phyloP scores from a whole-genome alignment of 192 early-diverging fungal species.

The Backusella tarrabulga region DNA sequence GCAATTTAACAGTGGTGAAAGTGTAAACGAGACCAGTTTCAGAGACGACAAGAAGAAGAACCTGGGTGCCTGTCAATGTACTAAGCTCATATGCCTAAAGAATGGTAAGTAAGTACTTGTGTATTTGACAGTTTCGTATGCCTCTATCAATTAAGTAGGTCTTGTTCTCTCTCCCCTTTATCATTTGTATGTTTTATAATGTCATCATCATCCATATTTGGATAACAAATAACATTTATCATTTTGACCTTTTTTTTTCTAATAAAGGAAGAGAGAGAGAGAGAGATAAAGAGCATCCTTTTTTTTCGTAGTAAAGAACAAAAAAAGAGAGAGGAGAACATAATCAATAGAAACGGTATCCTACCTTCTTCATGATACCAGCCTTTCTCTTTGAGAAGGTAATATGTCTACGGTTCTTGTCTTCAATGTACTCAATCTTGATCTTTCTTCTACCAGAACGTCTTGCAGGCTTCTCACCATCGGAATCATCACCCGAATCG shows the following conservation, averaged over 20 bases:
- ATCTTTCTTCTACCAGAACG: slow-evolving; percentile 88
- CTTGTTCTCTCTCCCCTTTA: not conserved
- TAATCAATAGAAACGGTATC: not conserved
- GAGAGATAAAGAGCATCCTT: not conserved
- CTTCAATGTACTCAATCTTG: slow-evolving; percentile 95
- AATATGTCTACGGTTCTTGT: slow-evolving; percentile 90
- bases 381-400: slow-evolving; percentile 95
- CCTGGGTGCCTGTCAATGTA: slow-evolving; percentile 93
- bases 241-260: not conserved
- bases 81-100: slow-evolving; percentile 84
- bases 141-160: not conserved
- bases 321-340: too few relatives aligned
- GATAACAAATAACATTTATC: not conserved
- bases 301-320: not conserved
- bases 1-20: slow-evolving; percentile 91
- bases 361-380: slow-evolving; percentile 97
- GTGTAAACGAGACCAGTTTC: slow-evolving; percentile 96
- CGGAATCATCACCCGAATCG: slow-evolving; percentile 61
- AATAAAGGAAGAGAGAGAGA: not conserved
- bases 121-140: not conserved
- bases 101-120: slow-evolving; percentile 2
- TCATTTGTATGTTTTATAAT: not conserved
- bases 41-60: slow-evolving; percentile 88
- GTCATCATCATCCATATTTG: not conserved
- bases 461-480: slow-evolving; percentile 65